Evolutionary conservation across 2,329 filamentous ascomycete genomes (phyloP).

Genomic region (Fusarium haematococcum): DNA sequence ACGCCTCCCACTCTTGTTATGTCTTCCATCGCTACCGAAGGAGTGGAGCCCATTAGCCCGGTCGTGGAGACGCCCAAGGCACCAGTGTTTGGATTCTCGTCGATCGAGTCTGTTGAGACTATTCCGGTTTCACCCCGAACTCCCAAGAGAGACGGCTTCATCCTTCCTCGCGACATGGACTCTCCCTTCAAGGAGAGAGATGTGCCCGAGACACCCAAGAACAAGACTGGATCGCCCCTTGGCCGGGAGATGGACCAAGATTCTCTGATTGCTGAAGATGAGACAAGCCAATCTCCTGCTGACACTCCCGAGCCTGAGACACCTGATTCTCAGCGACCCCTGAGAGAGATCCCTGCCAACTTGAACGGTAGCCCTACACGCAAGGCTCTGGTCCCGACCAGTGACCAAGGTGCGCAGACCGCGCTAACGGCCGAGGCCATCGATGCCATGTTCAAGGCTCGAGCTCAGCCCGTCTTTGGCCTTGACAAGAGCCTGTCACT

Average conservation of each 20-base stretch:
- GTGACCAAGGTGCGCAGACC: constrained; percentile 85
- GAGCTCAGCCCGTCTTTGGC: constrained; percentile 32
- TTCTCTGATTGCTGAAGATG: constrained; percentile 72
- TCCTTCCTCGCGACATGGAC: constrained; percentile 62
- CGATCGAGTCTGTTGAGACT: constrained; percentile 59
- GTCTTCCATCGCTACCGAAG: constrained; percentile 52
- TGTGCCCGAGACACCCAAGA: constrained; percentile 55
- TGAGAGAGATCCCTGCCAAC: constrained; percentile 74
- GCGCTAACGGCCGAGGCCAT: constrained; percentile 84
- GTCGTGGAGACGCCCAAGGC: constrained; percentile 35
- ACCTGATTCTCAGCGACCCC: constrained; percentile 67
- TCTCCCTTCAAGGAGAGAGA: constrained; percentile 45
- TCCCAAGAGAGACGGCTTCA: constrained; percentile 67
- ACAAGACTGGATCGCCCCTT: constrained; percentile 49
- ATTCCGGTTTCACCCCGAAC: constrained; percentile 61
- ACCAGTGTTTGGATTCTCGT: constrained; percentile 56
- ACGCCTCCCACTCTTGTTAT: constrained; percentile 48
- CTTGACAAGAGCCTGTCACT: constrained; percentile 54
- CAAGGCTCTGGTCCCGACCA: constrained; percentile 58
- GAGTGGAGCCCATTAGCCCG: constrained; percentile 55
- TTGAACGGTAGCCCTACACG: constrained; percentile 54
- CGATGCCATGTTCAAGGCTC: constrained; percentile 75
- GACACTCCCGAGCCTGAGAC: constrained; percentile 56
- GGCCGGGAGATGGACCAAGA: constrained; percentile 58
- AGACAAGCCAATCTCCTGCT: constrained; percentile 66